Evolutionary conservation across 169 alveolate genomes (phyloP), one percentile per base, ranked within the genome.

Genomic region (Pseudocohnilembus persalinus): DNA sequence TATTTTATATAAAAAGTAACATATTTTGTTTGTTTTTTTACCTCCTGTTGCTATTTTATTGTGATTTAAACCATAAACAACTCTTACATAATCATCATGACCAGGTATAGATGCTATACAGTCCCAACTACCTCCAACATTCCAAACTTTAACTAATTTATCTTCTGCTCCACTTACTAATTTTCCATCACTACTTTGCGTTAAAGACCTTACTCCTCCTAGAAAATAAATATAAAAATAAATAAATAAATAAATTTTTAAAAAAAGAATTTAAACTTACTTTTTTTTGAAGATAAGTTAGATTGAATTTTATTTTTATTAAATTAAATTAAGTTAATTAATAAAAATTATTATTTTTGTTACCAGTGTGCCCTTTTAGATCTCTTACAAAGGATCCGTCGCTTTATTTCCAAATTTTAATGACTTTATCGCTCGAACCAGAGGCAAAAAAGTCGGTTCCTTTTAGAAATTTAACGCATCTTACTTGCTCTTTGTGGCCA

Each of bases 71-170:
- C 76, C 84, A 49, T 49, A 34, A 1, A 79, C 64, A 0, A 63
- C 76, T 79, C 84, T 34, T 6, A 79, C 84, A 63, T 29, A 79
- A 63, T 79, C 84, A 63, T 79, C 84, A 79, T 79, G 84, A 29
- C 84, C 84, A 49, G 35, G 64, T 15, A 79, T 33, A 15, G 76
- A 29, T 29, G 29, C 30, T 25, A 79, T 27, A 29, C 84, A 79
- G 63, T 79, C 64, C 35, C 77, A 68, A 79, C 31, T 35, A 24
- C 68, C 68, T 49, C 73, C 64, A n/a, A 79, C 64, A 64, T 79
- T 73, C 84, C 84, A 79, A 79, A 79, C 84, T 63, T 79, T 79
- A 0, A 79, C 84, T 49, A 73, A 34, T 79, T 79, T 79, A 64
- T 79, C 84, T 64, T 79, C 84, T 35, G 84, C 35, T 29, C 84